Evolutionary conservation across 1,139 yeast genomes (phyloP), one percentile per base, ranked within the genome.

Genomic region (Wickerhamiella pararugosa): DNA sequence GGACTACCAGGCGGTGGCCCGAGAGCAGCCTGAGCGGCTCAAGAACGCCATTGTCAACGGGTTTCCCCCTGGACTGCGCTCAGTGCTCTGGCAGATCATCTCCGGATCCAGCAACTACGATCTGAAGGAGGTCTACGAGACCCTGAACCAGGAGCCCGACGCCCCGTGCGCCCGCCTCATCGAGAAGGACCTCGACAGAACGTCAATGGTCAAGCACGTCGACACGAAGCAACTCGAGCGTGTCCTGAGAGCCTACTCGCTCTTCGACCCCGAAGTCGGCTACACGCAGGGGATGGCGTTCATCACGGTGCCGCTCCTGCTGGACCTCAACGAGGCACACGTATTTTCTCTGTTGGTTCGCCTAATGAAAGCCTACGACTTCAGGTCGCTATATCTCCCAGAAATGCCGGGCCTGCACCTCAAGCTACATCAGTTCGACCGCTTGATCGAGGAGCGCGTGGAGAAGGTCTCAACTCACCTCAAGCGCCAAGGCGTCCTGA

Each of bases 271-370:
- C 1, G 96, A 86, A 44, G 95, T 90, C 33, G 98, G 98, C 0
- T 90, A 90, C 57, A 90, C 96, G 1, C 97, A 90, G 60, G 97
- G 98, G 5, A 84, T 90, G 95, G 94, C 92, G 2, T 87, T 90
- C 55, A 73, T 90, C 37, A 73, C 84, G 0, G 86, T 84, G 6
- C 97, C 97, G 0, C 62, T 90, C 43, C 67, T 86, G 42, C 70
- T 87, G 65, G 83, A 82, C 53, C 72, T 84, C 75, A 72, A 53
- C 34, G 95, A 87, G 52, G 69, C 79, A 29, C 97, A 90, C 57
- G 78, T 94, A 6, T 87, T 90, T 61, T 76, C 92, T 47, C 60
- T 87, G 51, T 66, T 90, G 45, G 84, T 79, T 9, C 76, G 77
- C 42, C 66, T 90, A 48, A 87, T 90, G 96, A 79, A 80, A 54